Percentiles rank a stretch among this genome's conserved stretches.
phyloP scores from a whole-genome alignment of 2,329 filamentous ascomycete genomes.

The Beauveria sp. region DNA sequence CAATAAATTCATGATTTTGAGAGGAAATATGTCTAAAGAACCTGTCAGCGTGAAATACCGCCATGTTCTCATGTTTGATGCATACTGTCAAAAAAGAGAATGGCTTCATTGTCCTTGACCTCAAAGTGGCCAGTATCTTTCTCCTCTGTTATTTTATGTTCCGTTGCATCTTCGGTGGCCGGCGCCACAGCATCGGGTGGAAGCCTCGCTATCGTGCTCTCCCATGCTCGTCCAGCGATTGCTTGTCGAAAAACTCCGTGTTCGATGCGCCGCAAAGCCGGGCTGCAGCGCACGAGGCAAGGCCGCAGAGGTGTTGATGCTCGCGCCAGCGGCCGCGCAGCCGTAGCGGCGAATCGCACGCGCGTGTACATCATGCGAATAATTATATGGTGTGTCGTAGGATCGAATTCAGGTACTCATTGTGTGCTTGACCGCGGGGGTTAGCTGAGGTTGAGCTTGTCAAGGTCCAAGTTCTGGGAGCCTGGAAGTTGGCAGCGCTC shows the following conservation, averaged over 20 bases:
- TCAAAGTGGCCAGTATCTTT: slow-evolving; percentile 74
- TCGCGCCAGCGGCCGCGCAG: slow-evolving; percentile 8
- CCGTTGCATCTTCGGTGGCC: slow-evolving; percentile 10
- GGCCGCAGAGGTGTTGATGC: background rate
- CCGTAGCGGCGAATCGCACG: background rate
- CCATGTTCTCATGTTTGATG: background rate
- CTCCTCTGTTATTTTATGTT: slow-evolving; percentile 36
- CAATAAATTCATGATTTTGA: slow-evolving; percentile 52
- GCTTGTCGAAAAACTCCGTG: background rate
- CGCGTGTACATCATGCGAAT: background rate
- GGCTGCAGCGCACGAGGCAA: background rate
- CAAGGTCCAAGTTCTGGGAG: background rate
- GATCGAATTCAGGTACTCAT: background rate
- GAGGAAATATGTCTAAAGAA: slow-evolving; percentile 67
- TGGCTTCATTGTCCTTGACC: slow-evolving; percentile 66
- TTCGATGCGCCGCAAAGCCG: background rate
- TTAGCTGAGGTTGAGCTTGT: background rate
- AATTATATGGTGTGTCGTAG: background rate
- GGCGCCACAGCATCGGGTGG: background rate
- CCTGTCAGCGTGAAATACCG: slow-evolving; percentile 3
- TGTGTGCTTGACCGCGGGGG: background rate
- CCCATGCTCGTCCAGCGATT: slow-evolving; percentile 8
- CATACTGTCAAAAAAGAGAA: slow-evolving; percentile 86
- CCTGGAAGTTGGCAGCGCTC: background rate
- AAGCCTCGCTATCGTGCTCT: slow-evolving; percentile 14